Evolutionary conservation across 2,329 filamentous ascomycete species (phyloP).

Genomic region (Botrytis deweyae): DNA sequence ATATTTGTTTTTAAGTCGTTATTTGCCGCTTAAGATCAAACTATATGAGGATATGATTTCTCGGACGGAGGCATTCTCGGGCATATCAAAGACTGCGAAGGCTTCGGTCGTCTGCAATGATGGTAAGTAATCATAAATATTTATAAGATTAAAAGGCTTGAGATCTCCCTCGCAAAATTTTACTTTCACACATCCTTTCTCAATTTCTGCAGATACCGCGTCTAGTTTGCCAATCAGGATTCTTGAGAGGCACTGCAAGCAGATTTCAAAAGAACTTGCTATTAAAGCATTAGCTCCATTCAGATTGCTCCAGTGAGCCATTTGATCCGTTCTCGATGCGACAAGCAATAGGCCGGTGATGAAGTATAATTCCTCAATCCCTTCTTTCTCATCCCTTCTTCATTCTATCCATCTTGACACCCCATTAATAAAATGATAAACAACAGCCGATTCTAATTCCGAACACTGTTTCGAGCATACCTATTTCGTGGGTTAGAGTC

Average conservation of each 20-base stretch:
- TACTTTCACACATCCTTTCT: not conserved
- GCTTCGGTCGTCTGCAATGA: not conserved
- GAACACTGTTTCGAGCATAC: not conserved
- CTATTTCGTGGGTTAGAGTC: not conserved
- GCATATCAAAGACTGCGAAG: not conserved
- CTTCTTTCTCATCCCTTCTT: not conserved
- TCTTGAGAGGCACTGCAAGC: not conserved
- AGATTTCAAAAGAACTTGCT: not conserved
- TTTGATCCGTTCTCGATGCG: not conserved
- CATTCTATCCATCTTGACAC: not conserved
- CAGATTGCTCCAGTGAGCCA: not conserved
- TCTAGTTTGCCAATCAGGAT: not conserved
- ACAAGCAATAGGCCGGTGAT: too few species aligned
- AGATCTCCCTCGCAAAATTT: not conserved
- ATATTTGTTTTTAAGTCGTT: slow-evolving; percentile 33
- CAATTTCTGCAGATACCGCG: not conserved
- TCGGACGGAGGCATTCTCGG: not conserved
- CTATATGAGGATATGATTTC: not conserved
- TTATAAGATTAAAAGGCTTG: not conserved
- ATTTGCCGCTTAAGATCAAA: slow-evolving; percentile 9
- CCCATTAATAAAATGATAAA: not conserved
- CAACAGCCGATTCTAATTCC: not conserved
- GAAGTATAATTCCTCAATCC: not conserved
- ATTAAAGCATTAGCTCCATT: not conserved
- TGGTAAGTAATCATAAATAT: slow-evolving; percentile 9